phyloP scores from a whole-genome alignment of 768 basidiomycete genomes.

The Rhizopogon roseolus region DNA sequence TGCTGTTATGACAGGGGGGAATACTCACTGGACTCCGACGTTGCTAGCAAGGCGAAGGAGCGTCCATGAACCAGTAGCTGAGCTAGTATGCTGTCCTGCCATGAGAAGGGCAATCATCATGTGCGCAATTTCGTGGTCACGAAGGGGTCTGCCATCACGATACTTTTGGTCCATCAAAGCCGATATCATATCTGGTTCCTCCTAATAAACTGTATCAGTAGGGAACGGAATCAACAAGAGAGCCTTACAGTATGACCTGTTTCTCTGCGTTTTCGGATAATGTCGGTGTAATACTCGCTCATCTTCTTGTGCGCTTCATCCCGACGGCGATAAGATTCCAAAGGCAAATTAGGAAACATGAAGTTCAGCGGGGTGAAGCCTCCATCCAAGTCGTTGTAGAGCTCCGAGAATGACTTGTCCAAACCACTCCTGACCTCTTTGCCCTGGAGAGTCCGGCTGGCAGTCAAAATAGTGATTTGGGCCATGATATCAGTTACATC shows the following conservation, averaged over 20 bases:
- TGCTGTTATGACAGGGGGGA: neutral
- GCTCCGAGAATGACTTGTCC: conserved; percentile 79
- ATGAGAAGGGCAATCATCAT: conserved; percentile 98
- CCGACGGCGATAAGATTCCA: conserved; percentile 84
- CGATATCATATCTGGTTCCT: conserved; percentile 89
- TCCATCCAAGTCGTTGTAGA: conserved; percentile 87
- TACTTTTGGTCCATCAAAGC: conserved; percentile 82
- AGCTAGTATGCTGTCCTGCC: conserved; percentile 99
- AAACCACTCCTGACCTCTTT: conserved; percentile 76
- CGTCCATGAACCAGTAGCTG: conserved; percentile 87
- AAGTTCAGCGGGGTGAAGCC: conserved; percentile 97
- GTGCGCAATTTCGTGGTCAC: conserved; percentile 92
- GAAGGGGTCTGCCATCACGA: conserved; percentile 69
- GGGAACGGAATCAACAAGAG: neutral
- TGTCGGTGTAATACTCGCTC: conserved; percentile 88
- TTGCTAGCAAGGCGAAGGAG: conserved; percentile 82
- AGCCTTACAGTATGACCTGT: conserved; percentile 34
- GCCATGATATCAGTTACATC: conserved; percentile 68
- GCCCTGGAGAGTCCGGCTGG: conserved; percentile 90
- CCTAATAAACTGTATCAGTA: conserved; percentile 27
- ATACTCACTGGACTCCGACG: conserved; percentile 66
- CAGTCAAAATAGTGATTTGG: conserved; percentile 93
- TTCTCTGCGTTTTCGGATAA: conserved; percentile 69
- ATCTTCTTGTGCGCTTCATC: conserved; percentile 91
- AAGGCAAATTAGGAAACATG: conserved; percentile 88